A percentile compares a stretch with the other conserved stretches of the same genome.
These are phyloP conservation scores for Backusella liffmaniae DNA, from an alignment of 192 early-diverging fungal species.

Conservation along the genomic window DNA sequence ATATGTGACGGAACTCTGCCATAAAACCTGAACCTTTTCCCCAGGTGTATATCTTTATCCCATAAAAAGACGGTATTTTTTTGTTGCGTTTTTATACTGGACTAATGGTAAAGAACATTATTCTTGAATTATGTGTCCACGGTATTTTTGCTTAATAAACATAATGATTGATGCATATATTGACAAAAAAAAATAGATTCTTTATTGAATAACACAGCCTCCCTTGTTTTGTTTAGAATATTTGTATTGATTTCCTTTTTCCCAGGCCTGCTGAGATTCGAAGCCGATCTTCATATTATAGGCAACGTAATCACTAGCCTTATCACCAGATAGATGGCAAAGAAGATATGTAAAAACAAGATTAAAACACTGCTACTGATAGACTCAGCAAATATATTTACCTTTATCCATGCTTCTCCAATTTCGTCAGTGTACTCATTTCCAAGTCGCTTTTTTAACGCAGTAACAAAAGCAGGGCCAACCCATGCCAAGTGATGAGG, in stretches of 20 bases:
- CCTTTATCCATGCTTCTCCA: conserved; percentile 23
- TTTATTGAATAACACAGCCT: not conserved
- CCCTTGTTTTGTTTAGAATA: not conserved
- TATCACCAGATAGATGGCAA: too few species aligned
- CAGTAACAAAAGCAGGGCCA: conserved; percentile 20
- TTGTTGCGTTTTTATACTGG: too few species aligned
- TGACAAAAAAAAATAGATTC: not conserved
- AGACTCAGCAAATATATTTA: not conserved
- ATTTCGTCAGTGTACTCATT: conserved; percentile 21
- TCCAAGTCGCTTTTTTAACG: conserved; percentile 17
- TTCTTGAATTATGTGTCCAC: too few species aligned
- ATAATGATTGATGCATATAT: not conserved
- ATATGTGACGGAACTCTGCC: too few species aligned
- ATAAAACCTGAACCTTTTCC: too few species aligned
- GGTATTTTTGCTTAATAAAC: not conserved
- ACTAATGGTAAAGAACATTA: too few species aligned
- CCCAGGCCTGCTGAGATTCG: conserved; percentile 28
- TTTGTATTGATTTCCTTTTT: conserved; percentile 1
- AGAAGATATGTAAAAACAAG: not conserved
- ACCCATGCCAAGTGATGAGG: conserved; percentile 19
- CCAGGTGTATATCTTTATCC: too few species aligned
- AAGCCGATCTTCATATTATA: conserved; percentile 26
- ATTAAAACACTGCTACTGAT: not conserved
- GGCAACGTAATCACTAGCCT: conserved; percentile 20
- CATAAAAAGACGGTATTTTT: too few species aligned